A percentile compares a stretch with the other conserved stretches of the same genome.
These are phyloP conservation scores for Capsicum rhomboideum DNA, from an alignment of 257 asterid genomes.

Conservation along the genomic window DNA sequence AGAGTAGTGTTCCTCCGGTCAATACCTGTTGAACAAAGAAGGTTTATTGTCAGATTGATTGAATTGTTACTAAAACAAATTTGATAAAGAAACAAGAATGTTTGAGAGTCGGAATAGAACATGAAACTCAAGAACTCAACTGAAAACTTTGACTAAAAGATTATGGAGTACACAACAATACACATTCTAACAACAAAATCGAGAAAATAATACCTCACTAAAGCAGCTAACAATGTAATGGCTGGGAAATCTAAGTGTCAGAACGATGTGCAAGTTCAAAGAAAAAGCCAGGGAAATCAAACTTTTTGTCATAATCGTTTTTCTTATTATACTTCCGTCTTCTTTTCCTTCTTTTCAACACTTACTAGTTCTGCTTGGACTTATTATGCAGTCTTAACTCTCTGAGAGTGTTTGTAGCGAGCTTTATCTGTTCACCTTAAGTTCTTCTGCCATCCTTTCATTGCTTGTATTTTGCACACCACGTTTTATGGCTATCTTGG, in stretches of 20 bases:
- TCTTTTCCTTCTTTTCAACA: background rate
- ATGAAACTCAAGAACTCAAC: background rate
- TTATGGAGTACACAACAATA: background rate
- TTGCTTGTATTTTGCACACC: constrained; percentile 76
- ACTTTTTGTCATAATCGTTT: background rate
- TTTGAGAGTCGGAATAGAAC: background rate
- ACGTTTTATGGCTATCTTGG: constrained; percentile 83
- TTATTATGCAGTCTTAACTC: background rate
- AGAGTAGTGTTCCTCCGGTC: constrained; percentile 87
- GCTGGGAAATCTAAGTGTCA: background rate
- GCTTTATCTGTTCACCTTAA: constrained; percentile 46
- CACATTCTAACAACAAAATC: background rate
- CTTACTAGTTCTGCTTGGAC: background rate
- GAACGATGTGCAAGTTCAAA: background rate
- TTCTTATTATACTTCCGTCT: background rate
- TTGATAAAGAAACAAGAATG: background rate
- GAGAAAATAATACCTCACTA: background rate
- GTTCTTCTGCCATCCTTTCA: constrained; percentile 93
- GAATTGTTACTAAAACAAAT: background rate
- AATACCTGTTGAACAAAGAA: constrained; percentile 41
- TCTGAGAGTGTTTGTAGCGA: background rate
- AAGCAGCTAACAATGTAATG: background rate
- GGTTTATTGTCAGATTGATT: background rate
- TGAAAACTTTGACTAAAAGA: background rate
- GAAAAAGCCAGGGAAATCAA: background rate